Conservation (phyloP, 2,329 filamentous ascomycete genomes). For the Diaporthe australafricana region DNA sequence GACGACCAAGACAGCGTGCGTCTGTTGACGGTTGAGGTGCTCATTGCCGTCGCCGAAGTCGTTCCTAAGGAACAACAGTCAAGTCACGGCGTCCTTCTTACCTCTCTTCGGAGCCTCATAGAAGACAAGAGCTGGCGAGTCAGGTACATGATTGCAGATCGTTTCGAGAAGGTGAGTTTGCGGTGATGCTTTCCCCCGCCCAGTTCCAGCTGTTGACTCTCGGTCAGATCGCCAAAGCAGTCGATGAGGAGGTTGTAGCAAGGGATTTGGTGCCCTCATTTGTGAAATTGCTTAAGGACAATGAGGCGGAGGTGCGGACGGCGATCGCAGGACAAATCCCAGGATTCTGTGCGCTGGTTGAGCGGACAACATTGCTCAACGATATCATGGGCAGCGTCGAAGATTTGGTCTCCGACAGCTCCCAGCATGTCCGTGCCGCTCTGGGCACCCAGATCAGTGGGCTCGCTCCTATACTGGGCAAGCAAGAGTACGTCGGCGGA, state of each 20-base stretch:
- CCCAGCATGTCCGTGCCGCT: slow-evolving; percentile 95
- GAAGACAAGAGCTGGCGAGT: slow-evolving; percentile 99
- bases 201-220: slow-evolving; percentile 31
- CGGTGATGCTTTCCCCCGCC: neutral
- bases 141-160: slow-evolving; percentile 98
- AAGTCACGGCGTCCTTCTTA: slow-evolving; percentile 92
- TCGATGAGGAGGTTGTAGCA: slow-evolving; percentile 95
- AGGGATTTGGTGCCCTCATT: slow-evolving; percentile 96
- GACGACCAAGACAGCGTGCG: slow-evolving; percentile 99
- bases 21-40: slow-evolving; percentile 92
- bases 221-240: slow-evolving; percentile 91
- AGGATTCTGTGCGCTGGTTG: slow-evolving; percentile 92
- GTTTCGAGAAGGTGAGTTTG: slow-evolving; percentile 87
- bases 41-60: slow-evolving; percentile 96
- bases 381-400: slow-evolving; percentile 98
- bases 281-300: slow-evolving; percentile 97
- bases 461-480: slow-evolving; percentile 94
- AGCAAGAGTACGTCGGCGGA: slow-evolving; percentile 81
- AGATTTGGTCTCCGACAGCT: slow-evolving; percentile 94
- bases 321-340: slow-evolving; percentile 98
- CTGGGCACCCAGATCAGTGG: slow-evolving; percentile 97
- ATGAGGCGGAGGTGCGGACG: slow-evolving; percentile 95
- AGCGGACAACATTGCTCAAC: slow-evolving; percentile 87
- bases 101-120: slow-evolving; percentile 90
- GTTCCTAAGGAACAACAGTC: slow-evolving; percentile 98